Conservation (phyloP, 371 early-diverging fungal species). For the Apophysomyces trapeziformis region DNA sequence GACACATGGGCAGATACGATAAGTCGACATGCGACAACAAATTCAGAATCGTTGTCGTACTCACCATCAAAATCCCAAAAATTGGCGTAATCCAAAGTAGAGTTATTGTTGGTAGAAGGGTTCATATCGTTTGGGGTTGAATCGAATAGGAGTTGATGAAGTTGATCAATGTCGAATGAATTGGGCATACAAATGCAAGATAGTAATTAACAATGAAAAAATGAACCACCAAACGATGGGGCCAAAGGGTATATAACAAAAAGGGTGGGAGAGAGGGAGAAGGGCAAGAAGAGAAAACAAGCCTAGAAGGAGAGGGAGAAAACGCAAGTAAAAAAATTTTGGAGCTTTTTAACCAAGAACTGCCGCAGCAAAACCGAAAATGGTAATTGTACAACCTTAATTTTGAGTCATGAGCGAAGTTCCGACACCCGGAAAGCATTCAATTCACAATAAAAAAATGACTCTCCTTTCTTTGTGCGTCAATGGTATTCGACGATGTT, state of each 20-base stretch:
- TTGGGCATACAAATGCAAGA: not conserved
- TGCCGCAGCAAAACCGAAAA: slow-evolving; percentile 7
- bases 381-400: not conserved
- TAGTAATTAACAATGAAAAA: not conserved
- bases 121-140: not conserved
- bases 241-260: not conserved
- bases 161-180: slow-evolving; percentile 3
- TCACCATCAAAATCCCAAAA: slow-evolving; percentile 22
- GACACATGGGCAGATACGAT: slow-evolving; percentile 20
- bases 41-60: slow-evolving; percentile 18
- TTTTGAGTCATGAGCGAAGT: not conserved
- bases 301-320: not conserved
- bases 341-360: not conserved
- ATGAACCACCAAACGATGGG: not conserved
- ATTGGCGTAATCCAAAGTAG: not conserved
- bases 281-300: not conserved
- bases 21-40: slow-evolving; percentile 24
- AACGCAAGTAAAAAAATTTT: not conserved
- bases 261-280: not conserved
- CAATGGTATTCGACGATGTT: not conserved
- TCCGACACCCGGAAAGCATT: not conserved
- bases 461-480: not conserved
- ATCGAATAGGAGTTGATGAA: not conserved
- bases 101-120: not conserved
- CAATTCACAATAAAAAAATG: not conserved